Evolutionary conservation across 2,329 filamentous ascomycete species (phyloP), one percentile per base, ranked within the genome.

Genomic region (Arthrinium phaeospermum): DNA sequence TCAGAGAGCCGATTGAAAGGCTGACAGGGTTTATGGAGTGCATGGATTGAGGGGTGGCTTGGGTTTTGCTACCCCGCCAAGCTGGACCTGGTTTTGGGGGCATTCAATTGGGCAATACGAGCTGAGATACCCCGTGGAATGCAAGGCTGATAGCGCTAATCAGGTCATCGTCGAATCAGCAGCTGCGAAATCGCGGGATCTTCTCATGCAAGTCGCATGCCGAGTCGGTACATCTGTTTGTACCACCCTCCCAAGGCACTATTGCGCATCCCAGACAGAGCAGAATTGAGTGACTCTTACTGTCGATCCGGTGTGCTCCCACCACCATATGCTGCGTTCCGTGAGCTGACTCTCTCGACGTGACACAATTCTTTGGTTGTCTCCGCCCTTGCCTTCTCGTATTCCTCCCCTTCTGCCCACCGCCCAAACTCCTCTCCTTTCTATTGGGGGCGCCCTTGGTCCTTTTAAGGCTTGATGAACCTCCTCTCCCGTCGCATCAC

Each of bases 391-490:
- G 61, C 53, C 70, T 75, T 72, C 69, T 49, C 64, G 71, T 71
- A 73, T 78, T 30, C 53, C 34, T 69, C 67, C 72, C 72, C 57
- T 76, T 71, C 72, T 71, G 73, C 74, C 68, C 68, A 71, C 72
- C 68, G 71, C 72, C 74, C 68, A 68, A 73, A 72, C 37, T 69
- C 71, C 71, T 72, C 69, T 61, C 71, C 71, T 70, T 69, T 67
- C 22, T 70, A 69, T n/a, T 27, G 22, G 47, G 71, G 34, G 61
- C 45, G 68, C 37, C 27, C 71, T 67, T 68, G 44, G 47, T 45
- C 41, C 47, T 37, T 71, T 69, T 71, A 70, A 57, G 71, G 70
- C 77, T 81, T 79, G 72, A 82, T 82, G 80, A 79, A 77, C 78
- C 80, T 82, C 72, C 73, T 80, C 71, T 70, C 77, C 71, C 76